Conservation (phyloP, 2,329 filamentous ascomycete genomes). For the Fusarium begoniae region DNA sequence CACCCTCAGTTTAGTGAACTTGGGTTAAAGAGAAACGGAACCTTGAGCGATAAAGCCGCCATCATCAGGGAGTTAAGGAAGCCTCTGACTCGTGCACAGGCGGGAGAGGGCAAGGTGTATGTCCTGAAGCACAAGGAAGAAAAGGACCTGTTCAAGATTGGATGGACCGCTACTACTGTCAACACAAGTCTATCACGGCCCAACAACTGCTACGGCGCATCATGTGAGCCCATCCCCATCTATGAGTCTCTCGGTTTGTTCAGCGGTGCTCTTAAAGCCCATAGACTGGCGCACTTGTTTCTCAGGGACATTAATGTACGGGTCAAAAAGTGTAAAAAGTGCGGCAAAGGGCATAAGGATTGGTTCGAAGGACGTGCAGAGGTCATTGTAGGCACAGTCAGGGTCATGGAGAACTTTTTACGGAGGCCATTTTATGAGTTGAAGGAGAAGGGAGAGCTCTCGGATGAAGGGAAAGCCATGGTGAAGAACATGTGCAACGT, state of each 20-base stretch:
- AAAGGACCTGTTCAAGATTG: constrained; percentile 6
- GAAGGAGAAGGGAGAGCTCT: background rate
- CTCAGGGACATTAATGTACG: background rate
- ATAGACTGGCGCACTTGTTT: background rate
- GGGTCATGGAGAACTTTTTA: constrained; percentile 18
- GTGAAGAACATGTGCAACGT: constrained; percentile 9
- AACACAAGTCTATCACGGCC: background rate
- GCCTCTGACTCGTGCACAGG: background rate
- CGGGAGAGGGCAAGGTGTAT: constrained; percentile 2
- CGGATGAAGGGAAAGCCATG: background rate
- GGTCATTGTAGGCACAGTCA: background rate
- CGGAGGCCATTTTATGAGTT: constrained; percentile 7
- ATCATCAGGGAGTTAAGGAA: background rate
- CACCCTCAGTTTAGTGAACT: background rate
- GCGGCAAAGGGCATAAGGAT: constrained; percentile 4
- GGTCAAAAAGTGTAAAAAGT: background rate
- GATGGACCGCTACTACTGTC: constrained; percentile 3
- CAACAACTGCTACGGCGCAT: constrained; percentile 9
- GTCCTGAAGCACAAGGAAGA: constrained; percentile 6
- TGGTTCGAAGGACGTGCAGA: background rate
- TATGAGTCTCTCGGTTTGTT: constrained; percentile 9
- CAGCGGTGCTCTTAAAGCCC: constrained; percentile 5
- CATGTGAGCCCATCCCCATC: background rate
- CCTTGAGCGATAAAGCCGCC: background rate
- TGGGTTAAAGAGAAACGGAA: background rate